phyloP scores from a whole-genome alignment of 2,329 filamentous ascomycete genomes.

The Colletotrichum lentis region DNA sequence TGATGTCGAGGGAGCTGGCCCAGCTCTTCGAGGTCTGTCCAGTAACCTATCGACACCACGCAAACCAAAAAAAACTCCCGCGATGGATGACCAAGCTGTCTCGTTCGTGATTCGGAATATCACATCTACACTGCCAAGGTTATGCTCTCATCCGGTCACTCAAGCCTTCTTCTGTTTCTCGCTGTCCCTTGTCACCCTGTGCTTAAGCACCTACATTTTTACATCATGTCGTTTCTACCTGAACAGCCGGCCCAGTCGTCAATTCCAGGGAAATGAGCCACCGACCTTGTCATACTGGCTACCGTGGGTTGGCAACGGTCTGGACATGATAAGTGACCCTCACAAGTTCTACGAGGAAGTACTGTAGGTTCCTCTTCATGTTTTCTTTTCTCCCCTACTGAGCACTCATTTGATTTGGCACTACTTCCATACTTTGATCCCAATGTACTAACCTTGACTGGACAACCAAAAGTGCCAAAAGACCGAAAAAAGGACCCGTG shows the following conservation, averaged over 20 bases:
- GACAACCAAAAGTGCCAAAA: not conserved
- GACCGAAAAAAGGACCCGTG: constrained; percentile 6
- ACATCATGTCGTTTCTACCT: constrained; percentile 4
- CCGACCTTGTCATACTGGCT: constrained; percentile 8
- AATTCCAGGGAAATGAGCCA: constrained; percentile 9
- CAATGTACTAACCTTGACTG: not conserved
- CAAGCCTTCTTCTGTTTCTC: not conserved
- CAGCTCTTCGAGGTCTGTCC: not conserved
- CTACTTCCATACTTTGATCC: not conserved
- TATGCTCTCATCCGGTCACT: not conserved
- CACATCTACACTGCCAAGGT: not conserved
- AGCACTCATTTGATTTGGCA: not conserved
- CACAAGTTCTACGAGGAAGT: constrained; percentile 8
- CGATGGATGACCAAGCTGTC: not conserved
- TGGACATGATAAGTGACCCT: constrained; percentile 9
- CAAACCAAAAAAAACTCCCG: not conserved
- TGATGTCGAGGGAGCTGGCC: not conserved
- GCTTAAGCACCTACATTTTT: constrained; percentile 4
- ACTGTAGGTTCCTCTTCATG: not conserved
- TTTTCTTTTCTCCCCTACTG: not conserved
- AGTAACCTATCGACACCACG: not conserved
- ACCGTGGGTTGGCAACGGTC: constrained; percentile 9
- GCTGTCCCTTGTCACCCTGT: not conserved
- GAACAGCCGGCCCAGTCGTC: not conserved
- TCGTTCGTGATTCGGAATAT: not conserved